Evolutionary conservation across 805 yeast species (phyloP).

Genomic region (Kazachstania viticola): DNA sequence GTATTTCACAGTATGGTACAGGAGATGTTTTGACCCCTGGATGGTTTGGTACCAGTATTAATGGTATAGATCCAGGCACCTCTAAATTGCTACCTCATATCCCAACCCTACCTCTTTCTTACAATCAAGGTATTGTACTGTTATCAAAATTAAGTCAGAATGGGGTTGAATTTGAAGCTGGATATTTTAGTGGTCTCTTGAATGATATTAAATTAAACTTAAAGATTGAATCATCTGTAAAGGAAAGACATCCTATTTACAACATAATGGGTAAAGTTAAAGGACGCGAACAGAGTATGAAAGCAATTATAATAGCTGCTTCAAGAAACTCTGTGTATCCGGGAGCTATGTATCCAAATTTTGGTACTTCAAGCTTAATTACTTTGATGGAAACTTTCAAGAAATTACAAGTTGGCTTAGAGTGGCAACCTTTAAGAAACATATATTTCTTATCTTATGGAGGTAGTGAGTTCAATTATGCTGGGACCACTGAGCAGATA

Average conservation of each 20-base stretch:
- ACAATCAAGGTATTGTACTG: constrained; percentile 46
- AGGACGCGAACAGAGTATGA: constrained; percentile 67
- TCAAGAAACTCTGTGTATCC: constrained; percentile 62
- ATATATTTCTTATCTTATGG: constrained; percentile 80
- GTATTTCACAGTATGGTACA: constrained; percentile 43
- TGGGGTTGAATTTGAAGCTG: constrained; percentile 12
- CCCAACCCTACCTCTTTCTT: constrained; percentile 66
- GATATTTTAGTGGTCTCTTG: constrained; percentile 9
- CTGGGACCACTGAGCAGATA: constrained; percentile 59
- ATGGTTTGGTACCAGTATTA: constrained; percentile 35
- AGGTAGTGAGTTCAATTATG: constrained; percentile 64
- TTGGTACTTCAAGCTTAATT: constrained; percentile 61
- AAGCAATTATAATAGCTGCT: constrained; percentile 69
- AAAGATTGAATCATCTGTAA: constrained; percentile 30
- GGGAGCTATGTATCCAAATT: constrained; percentile 58
- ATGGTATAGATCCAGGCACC: constrained; percentile 33
- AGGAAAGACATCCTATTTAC: constrained; percentile 56
- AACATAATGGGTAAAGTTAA: constrained; percentile 66
- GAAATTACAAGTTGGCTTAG: constrained; percentile 44
- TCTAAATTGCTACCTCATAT: constrained; percentile 49
- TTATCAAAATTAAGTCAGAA: constrained; percentile 18
- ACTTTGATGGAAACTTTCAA: constrained; percentile 60
- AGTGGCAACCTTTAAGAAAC: constrained; percentile 75
- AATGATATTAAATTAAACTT: constrained; percentile 17
- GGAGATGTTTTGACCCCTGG: constrained; percentile 79